These are phyloP conservation scores for Hygrophila difformis DNA, from an alignment of 257 asterid genomes.

Conservation along the genomic window DNA sequence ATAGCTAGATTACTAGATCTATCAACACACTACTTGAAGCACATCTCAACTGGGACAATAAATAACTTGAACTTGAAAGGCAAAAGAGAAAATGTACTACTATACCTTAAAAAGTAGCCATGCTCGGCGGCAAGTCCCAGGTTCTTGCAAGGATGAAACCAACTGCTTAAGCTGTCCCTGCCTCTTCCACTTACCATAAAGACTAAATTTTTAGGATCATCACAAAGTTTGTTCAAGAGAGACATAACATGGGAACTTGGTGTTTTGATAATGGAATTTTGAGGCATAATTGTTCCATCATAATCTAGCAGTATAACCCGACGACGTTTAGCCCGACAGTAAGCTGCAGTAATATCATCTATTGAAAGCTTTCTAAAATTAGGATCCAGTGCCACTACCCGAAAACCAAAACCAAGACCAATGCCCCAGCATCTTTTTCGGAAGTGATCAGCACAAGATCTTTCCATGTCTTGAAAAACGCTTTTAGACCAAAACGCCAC, in stretches of 20 bases:
- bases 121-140: constrained; percentile 93
- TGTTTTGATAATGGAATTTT: constrained; percentile 62
- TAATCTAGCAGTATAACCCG: constrained; percentile 87
- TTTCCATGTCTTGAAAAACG: constrained; percentile 87
- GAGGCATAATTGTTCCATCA: constrained; percentile 94
- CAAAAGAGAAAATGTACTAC: too few relatives aligned
- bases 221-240: constrained; percentile 59
- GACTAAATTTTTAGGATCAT: constrained; percentile 51
- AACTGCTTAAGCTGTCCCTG: constrained; percentile 60
- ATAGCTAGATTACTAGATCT: too few relatives aligned
- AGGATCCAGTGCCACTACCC: constrained; percentile 87
- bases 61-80: too few relatives aligned
- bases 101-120: constrained; percentile 80
- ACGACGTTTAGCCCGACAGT: constrained; percentile 43
- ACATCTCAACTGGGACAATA: too few relatives aligned
- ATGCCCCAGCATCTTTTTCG: constrained; percentile 84
- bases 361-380: constrained; percentile 72
- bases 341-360: constrained; percentile 66
- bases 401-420: constrained; percentile 88
- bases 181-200: constrained; percentile 94
- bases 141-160: constrained; percentile 76
- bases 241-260: constrained; percentile 68
- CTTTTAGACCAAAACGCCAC: constrained; percentile 86
- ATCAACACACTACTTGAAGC: too few relatives aligned
- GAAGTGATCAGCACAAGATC: constrained; percentile 82